Evolutionary conservation across 164 flowering plant genomes (phyloP).

Genomic region (Magnolia sinica): DNA sequence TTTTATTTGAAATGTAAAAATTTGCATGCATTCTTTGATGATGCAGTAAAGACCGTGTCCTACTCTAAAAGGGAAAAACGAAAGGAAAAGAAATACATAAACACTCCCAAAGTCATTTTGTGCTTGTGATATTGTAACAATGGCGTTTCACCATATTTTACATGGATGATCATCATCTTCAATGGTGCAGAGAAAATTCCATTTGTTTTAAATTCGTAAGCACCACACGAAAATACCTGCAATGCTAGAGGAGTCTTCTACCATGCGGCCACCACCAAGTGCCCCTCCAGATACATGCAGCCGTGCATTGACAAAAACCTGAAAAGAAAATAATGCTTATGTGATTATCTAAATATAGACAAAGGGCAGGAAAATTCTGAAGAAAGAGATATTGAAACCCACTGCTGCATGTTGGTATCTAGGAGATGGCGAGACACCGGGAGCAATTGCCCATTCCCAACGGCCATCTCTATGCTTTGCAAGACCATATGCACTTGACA

Average conservation of each 20-base stretch:
- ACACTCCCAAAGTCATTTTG: neutral
- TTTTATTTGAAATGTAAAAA: too few relatives aligned
- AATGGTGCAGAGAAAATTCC: neutral
- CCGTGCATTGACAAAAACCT: slow-evolving; percentile 99
- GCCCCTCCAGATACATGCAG: slow-evolving; percentile 99
- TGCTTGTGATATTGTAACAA: neutral
- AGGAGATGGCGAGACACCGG: slow-evolving; percentile 99
- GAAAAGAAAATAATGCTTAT: slow-evolving; percentile 6
- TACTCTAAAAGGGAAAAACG: too few relatives aligned
- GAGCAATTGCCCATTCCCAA: slow-evolving; percentile 99
- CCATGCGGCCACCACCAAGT: slow-evolving; percentile 99
- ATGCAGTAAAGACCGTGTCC: too few relatives aligned
- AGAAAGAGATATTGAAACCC: slow-evolving; percentile 25
- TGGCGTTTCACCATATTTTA: neutral
- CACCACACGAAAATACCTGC: slow-evolving; percentile 55
- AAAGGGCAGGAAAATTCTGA: slow-evolving; percentile 2
- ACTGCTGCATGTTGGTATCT: slow-evolving; percentile 99
- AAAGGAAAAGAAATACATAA: too few relatives aligned
- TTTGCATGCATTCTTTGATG: too few relatives aligned
- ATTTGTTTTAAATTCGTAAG: neutral
- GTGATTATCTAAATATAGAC: neutral
- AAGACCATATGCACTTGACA: slow-evolving; percentile 98
- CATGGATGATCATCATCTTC: neutral
- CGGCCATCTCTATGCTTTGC: slow-evolving; percentile 99
- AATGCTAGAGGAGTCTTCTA: slow-evolving; percentile 95